phyloP scores from a whole-genome alignment of 2,329 filamentous ascomycete genomes.

The Colletotrichum zoysiae region DNA sequence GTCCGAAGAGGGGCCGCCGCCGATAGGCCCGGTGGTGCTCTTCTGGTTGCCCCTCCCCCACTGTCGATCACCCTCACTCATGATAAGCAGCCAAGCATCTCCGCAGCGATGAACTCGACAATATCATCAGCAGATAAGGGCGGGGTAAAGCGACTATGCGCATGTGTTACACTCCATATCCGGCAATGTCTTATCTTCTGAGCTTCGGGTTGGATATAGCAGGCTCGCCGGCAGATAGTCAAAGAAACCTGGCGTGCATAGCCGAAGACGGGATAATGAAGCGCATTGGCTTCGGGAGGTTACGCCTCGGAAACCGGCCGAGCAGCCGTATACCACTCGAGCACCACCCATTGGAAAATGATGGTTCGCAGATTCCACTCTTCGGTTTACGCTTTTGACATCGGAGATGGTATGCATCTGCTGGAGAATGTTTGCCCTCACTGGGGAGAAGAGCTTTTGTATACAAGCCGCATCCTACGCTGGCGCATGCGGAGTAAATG shows the following conservation, averaged over 20 bases:
- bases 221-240: background rate
- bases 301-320: background rate
- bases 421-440: background rate
- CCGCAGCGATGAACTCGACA: slow-evolving; percentile 2
- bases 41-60: slow-evolving; percentile 25
- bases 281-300: background rate
- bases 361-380: background rate
- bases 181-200: slow-evolving; percentile 27
- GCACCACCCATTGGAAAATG: background rate
- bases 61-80: slow-evolving; percentile 8
- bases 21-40: slow-evolving; percentile 8
- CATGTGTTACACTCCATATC: background rate
- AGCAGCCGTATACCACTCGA: background rate
- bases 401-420: background rate
- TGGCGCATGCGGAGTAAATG: background rate
- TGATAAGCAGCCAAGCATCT: slow-evolving; percentile 16
- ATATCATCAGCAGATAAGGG: slow-evolving; percentile 29
- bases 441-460: background rate
- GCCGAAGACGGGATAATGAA: background rate
- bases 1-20: background rate
- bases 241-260: background rate
- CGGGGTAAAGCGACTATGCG: slow-evolving; percentile 19
- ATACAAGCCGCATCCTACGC: background rate
- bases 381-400: background rate
- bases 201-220: background rate